Evolutionary conservation across 2,329 filamentous ascomycete genomes (phyloP).

Genomic region (Penicillium polonicum): DNA sequence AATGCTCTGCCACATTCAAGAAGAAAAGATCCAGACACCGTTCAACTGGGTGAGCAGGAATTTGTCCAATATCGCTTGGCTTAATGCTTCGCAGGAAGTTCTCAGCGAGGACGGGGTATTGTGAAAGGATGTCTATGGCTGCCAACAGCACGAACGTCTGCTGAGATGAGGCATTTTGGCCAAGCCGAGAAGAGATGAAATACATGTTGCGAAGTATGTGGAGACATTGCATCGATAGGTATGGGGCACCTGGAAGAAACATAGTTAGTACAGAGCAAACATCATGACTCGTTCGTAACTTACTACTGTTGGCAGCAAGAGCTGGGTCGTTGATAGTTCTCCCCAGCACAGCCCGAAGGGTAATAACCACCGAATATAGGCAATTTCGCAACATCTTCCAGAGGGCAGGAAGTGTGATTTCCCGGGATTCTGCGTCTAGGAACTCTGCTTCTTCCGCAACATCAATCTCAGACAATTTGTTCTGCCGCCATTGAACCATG

Average conservation of each 20-base stretch:
- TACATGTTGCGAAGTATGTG: conserved; percentile 73
- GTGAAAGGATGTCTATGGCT: conserved; percentile 75
- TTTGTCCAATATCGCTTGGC: conserved; percentile 54
- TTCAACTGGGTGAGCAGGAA: conserved; percentile 65
- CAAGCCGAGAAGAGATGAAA: conserved; percentile 75
- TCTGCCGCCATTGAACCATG: conserved; percentile 70
- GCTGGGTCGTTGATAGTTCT: conserved; percentile 59
- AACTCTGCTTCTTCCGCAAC: conserved; percentile 62
- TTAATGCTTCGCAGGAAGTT: conserved; percentile 66
- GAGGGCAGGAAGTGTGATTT: conserved; percentile 66
- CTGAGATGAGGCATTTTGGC: conserved; percentile 73
- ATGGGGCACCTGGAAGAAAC: conserved; percentile 54
- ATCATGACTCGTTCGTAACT: conserved; percentile 20
- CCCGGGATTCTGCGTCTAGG: conserved; percentile 64
- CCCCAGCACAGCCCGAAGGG: conserved; percentile 71
- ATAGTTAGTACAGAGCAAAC: conserved; percentile 7
- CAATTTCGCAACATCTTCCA: conserved; percentile 74
- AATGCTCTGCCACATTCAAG: conserved; percentile 80
- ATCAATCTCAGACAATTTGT: conserved; percentile 72
- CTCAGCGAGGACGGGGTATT: conserved; percentile 65
- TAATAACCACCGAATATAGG: conserved; percentile 71
- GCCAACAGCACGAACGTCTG: conserved; percentile 82
- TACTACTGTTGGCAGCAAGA: conserved; percentile 55
- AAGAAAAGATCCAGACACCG: conserved; percentile 82
- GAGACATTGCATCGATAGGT: conserved; percentile 68